Conservation (phyloP, 225 moss, liverwort and hornwort genomes). For the Straminergon stramineum region DNA sequence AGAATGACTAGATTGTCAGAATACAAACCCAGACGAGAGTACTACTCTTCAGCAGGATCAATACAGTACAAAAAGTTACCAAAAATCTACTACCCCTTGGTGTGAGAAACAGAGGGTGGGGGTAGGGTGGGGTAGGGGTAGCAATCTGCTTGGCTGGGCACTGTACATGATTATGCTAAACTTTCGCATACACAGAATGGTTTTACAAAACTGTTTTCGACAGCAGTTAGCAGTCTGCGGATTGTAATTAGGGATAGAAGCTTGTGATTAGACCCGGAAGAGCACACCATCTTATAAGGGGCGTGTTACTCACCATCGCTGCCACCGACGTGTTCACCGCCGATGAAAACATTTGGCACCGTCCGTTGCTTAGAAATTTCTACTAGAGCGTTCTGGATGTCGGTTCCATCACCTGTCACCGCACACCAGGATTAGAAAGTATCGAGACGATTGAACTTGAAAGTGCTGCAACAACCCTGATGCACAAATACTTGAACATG, state of each 20-base stretch:
- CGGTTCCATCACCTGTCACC: slow-evolving; percentile 25
- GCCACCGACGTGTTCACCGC: slow-evolving; percentile 39
- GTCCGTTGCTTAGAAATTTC: slow-evolving; percentile 36
- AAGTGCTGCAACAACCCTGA: background rate
- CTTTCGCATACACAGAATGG: background rate
- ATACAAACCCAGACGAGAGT: background rate
- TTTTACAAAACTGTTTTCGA: background rate
- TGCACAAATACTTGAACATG: background rate
- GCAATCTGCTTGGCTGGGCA: background rate
- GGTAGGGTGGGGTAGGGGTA: too few species aligned
- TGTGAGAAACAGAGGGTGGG: background rate
- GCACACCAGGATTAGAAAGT: background rate
- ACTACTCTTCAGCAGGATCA: background rate
- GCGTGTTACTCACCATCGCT: slow-evolving; percentile 16
- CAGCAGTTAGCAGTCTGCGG: background rate
- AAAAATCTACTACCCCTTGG: background rate
- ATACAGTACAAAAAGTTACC: background rate
- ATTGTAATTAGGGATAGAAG: too few species aligned
- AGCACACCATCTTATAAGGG: background rate
- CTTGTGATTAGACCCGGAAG: background rate
- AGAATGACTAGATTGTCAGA: background rate
- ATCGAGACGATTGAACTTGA: background rate
- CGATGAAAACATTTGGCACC: slow-evolving; percentile 37
- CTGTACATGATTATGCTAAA: background rate
- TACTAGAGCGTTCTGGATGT: slow-evolving; percentile 11